Evolutionary conservation across 352 stramenopile genomes (phyloP), one percentile per base, ranked within the genome.

Genomic region (Phytophthora rubi): DNA sequence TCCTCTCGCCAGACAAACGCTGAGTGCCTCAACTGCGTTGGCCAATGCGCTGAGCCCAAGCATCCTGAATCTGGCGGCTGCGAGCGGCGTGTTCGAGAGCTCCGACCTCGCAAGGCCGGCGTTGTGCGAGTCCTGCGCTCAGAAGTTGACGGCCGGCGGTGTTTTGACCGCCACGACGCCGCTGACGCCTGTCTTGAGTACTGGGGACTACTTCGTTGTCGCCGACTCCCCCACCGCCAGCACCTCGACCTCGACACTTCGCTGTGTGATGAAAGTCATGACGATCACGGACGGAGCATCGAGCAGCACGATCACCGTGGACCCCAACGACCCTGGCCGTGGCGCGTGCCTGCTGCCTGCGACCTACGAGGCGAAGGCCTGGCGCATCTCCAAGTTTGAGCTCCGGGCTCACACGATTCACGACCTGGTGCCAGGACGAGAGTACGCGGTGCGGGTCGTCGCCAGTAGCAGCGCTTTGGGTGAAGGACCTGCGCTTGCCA

Each of bases 381-480:
- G 80, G 73, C 68, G 73, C 15, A 64, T 92, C 52, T 91, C 85
- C 61, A 70, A 59, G 6, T 92, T 93, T 54, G 89, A 92, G 26
- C 56, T 94, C n/a, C 74, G 81, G 1, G 82, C 83, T 0, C 70
- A 90, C 53, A 81, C 66, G 21, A 82, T 94, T 51, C 58, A 23
- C 2, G 83, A 93, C 61, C 59, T 94, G 28, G 72, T 88, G n/a
- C 80, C 86, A 1, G 86, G 86, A n/a, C 63, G 71, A 15, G 84
- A 92, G 21, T 94, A 94, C 69, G 85, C 82, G 1, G 81, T 92
- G 44, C 81, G 82, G 5, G 84, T 91, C 21, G 33, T 80, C 18
- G 81, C 84, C 0, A 76, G 71, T 21, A 60, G 32, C 16, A 79
- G 4, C 26, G 53, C 60, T 0, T 48, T 76, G 0, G 84, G 85